Evolutionary conservation across 139 green algal species (phyloP).

Genomic region (Pseudopediastrum boryanum): DNA sequence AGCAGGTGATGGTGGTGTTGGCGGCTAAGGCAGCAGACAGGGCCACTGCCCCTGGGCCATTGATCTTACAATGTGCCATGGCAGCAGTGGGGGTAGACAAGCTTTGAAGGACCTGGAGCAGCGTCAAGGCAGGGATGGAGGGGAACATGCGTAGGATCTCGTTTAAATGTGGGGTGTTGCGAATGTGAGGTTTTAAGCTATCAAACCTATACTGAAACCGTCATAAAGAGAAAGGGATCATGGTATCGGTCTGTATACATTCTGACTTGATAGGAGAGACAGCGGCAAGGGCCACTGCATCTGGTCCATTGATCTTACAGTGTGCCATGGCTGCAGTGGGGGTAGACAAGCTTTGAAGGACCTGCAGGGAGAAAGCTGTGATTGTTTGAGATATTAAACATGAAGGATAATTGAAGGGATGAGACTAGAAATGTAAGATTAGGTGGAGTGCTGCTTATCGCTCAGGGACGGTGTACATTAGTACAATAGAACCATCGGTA

Average conservation of each 20-base stretch:
- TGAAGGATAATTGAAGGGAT: no score
- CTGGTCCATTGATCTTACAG: slow-evolving; percentile 56
- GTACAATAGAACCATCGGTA: not conserved
- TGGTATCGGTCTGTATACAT: not conserved
- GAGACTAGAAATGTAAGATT: no score
- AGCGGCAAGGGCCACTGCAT: not conserved
- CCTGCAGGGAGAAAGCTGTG: not conserved
- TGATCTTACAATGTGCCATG: slow-evolving; percentile 64
- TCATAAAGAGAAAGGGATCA: not conserved
- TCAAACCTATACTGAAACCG: no score
- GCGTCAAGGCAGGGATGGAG: not conserved
- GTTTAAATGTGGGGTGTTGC: not conserved
- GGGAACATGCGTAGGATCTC: not conserved
- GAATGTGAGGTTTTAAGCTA: not conserved
- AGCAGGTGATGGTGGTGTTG: slow-evolving; percentile 55
- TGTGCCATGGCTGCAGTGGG: slow-evolving; percentile 54
- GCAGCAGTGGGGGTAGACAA: slow-evolving; percentile 36
- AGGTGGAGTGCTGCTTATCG: not conserved
- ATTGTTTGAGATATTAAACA: no score
- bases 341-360: slow-evolving; percentile 39
- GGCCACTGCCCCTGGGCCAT: slow-evolving; percentile 49
- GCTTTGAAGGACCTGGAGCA: slow-evolving; percentile 34
- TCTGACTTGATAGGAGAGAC: not conserved
- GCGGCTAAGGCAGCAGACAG: slow-evolving; percentile 55
- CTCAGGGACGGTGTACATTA: not conserved